A percentile compares a stretch with the other conserved stretches of the same genome.
These are phyloP conservation scores for Dipteronia sinensis DNA, from an alignment of 345 rosid species.

Conservation along the genomic window DNA sequence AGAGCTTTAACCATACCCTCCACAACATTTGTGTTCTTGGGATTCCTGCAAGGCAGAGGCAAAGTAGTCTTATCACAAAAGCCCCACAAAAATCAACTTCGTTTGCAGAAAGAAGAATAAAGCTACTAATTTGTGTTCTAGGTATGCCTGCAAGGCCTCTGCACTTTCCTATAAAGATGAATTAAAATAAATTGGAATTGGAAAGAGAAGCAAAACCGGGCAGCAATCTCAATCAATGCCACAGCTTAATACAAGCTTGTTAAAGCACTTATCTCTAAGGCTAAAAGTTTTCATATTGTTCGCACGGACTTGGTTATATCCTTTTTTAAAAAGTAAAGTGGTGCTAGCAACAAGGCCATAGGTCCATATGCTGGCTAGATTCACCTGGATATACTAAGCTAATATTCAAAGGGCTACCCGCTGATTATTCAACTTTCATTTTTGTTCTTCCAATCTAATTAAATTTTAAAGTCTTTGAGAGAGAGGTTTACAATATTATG, in stretches of 20 bases:
- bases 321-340: neutral
- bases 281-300: neutral
- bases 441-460: neutral
- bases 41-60: slow-evolving; percentile 58
- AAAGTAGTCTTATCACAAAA: slow-evolving; percentile 21
- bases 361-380: neutral
- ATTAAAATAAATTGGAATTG: neutral
- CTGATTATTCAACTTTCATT: neutral
- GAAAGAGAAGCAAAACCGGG: neutral
- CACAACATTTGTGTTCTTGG: slow-evolving; percentile 94
- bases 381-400: neutral
- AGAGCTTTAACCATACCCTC: slow-evolving; percentile 98
- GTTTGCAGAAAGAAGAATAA: neutral
- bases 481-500: neutral
- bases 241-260: neutral
- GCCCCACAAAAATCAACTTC: slow-evolving; percentile 5
- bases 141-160: neutral
- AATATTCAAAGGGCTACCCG: neutral
- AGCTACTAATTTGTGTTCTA: neutral
- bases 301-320: neutral
- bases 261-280: neutral
- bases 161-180: neutral
- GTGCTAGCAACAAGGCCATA: neutral
- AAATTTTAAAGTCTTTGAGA: neutral
- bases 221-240: neutral